Base-by-base conservation (phyloP, 106 monocot species). In the Narthecium ossifragum region DNA sequence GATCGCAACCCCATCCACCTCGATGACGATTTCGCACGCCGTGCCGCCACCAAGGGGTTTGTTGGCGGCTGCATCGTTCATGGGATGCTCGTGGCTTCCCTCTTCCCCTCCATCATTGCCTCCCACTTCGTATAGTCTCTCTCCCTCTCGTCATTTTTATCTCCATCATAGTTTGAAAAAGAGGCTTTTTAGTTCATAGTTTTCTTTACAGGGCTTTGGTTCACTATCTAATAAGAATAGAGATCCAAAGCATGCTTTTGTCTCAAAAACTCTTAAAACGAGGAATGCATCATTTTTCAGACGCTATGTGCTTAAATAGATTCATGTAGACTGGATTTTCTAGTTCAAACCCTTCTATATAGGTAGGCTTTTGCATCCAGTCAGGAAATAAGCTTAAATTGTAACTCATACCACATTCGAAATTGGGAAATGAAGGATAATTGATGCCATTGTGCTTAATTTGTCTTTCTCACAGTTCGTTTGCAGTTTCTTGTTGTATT, bases 71-170 rank as follows among this genome's bases (percentile, higher is more conserved):
- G 67, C 4, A 57, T 92, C 59, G 92, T 92, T 31, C 88, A 88
- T 57, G 92, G 92, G 47, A 81, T 92, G 84, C 88, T 92, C 64
- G 88, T 92, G 25, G 84, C 81, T 22, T 88, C 92, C 10, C 73
- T 92, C 51, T 88, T 92, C 70, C 88, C 92, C 31, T 59, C 70
- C 36, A 34, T 88, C 64, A 85, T 92, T 49, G 84, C 92, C 38
- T 73, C 88, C 38, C 62, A 70, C 24, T 88, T 88, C 63, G 92
- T 92, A 73, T 24, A 69, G 51, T 31, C 23, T 70, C 55, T 30
- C 31, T 55, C 46, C 51, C 10, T 34, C 24, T 13, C 46, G 28
- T 47, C 23, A 18, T 57, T n/a, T 32, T 15, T 47, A 8, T 49
- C 29, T 15, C 40, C 18, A 18, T 47, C 31, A 34, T 8, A 50